A percentile compares a stretch with the other conserved stretches of the same genome.
Evolutionary conservation across 371 early-diverging fungal species (phyloP).

Genomic region (Chytridium lagenaria): DNA sequence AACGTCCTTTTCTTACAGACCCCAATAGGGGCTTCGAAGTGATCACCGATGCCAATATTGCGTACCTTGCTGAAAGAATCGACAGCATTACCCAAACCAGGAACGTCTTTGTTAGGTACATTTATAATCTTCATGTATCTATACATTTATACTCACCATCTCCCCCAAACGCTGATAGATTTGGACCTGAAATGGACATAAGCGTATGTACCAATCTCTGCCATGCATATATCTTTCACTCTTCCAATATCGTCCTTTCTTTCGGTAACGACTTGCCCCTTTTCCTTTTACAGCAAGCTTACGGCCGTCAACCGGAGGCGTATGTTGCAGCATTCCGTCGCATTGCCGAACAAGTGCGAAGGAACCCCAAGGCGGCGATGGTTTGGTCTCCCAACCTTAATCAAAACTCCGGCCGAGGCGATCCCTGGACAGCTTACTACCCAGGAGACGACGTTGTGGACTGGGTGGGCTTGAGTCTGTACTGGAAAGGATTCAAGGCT

Average conservation of each 20-base stretch:
- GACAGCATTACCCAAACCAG: constrained; percentile 18
- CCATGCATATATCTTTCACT: too few species aligned
- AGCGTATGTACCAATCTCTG: too few species aligned
- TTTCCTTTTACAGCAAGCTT: too few species aligned
- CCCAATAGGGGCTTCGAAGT: constrained; percentile 21
- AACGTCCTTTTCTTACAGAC: too few species aligned
- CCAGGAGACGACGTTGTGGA: constrained; percentile 55
- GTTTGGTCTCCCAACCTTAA: constrained; percentile 52
- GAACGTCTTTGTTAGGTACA: constrained; percentile 37
- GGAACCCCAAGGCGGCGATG: constrained; percentile 39
- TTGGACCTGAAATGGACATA: constrained; percentile 56
- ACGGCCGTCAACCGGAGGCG: too few species aligned
- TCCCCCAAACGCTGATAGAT: too few species aligned
- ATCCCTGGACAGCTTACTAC: constrained; percentile 40
- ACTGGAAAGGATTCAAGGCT: constrained; percentile 31
- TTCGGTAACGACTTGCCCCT: too few species aligned
- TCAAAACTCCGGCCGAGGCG: constrained; percentile 31
- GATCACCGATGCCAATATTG: constrained; percentile 27
- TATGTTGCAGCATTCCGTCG: constrained; percentile 1
- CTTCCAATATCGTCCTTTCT: too few species aligned
- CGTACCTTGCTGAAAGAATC: constrained; percentile 33
- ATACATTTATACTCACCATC: too few species aligned
- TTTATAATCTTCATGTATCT: too few species aligned
- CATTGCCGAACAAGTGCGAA: background rate
- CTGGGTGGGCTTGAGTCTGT: constrained; percentile 54